phyloP scores from a whole-genome alignment of 208 protist species.

The Trypanosoma boissoni region DNA sequence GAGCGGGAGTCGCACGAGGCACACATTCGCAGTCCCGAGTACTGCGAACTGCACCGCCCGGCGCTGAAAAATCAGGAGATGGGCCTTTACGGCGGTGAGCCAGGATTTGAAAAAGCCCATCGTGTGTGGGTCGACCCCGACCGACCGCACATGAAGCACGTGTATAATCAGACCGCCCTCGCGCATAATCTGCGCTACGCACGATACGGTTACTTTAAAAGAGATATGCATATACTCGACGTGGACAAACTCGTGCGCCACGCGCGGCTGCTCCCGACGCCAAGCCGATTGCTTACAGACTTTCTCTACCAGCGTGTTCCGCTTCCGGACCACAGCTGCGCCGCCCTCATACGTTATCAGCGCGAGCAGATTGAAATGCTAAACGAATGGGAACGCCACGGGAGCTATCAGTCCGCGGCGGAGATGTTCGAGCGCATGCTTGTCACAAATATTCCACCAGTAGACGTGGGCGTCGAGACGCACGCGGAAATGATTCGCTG shows the following conservation, averaged over 20 bases:
- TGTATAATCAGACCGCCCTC: slow-evolving; percentile 84
- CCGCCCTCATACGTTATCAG: slow-evolving; percentile 81
- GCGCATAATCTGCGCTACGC: slow-evolving; percentile 88
- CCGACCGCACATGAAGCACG: slow-evolving; percentile 86
- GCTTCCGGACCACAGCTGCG: slow-evolving; percentile 75
- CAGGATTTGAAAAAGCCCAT: slow-evolving; percentile 88
- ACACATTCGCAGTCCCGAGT: slow-evolving; percentile 65
- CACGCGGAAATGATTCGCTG: slow-evolving; percentile 92
- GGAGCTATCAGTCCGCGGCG: slow-evolving; percentile 56
- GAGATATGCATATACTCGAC: slow-evolving; percentile 89
- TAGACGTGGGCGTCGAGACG: slow-evolving; percentile 79
- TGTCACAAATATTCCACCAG: slow-evolving; percentile 87
- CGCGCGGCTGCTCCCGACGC: slow-evolving; percentile 84
- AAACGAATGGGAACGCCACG: slow-evolving; percentile 49
- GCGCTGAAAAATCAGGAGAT: slow-evolving; percentile 76
- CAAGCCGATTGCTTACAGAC: slow-evolving; percentile 79
- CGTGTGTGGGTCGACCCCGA: slow-evolving; percentile 92
- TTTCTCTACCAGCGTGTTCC: slow-evolving; percentile 90
- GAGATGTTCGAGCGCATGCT: slow-evolving; percentile 90
- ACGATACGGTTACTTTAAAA: slow-evolving; percentile 90
- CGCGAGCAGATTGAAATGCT: slow-evolving; percentile 73
- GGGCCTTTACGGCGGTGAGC: slow-evolving; percentile 88
- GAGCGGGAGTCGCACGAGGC: slow-evolving; percentile 35
- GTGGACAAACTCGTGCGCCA: slow-evolving; percentile 90
- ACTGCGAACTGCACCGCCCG: slow-evolving; percentile 84